phyloP scores from a whole-genome alignment of 1,284 basidiomycete species.

The Cystobasidiaceae sp. region DNA sequence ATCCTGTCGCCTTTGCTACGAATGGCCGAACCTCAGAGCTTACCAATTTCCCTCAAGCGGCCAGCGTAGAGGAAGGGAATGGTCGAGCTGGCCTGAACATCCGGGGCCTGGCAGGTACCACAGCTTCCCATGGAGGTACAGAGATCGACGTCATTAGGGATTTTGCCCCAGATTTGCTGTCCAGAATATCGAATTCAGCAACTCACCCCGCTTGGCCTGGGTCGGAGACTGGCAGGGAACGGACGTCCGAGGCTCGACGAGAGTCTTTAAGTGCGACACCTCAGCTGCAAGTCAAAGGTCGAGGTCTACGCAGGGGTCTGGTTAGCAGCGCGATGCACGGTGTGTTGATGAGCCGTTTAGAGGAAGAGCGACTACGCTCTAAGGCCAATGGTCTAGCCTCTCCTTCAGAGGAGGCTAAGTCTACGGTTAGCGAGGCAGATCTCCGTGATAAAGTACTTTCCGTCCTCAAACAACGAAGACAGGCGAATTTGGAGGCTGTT shows the following conservation, averaged over 20 bases:
- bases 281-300: background rate
- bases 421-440: slow-evolving; percentile 1
- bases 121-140: background rate
- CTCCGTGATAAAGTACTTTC: slow-evolving; percentile 8
- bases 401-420: background rate
- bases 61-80: background rate
- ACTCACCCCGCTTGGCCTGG: background rate
- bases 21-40: background rate
- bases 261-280: background rate
- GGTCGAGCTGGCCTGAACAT: background rate
- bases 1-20: background rate
- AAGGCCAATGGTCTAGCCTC: background rate
- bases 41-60: background rate
- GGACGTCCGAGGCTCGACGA: background rate
- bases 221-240: background rate
- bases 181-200: background rate
- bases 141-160: slow-evolving; percentile 10
- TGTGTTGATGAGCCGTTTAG: background rate
- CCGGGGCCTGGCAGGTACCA: background rate
- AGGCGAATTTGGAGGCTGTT: background rate
- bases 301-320: background rate
- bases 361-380: background rate
- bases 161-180: slow-evolving; percentile 4
- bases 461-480: slow-evolving; percentile 4
- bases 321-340: slow-evolving; percentile 8